Evolutionary conservation across 495 filamentous ascomycete species (phyloP).

Genomic region (Pseudevernia furfuracea): DNA sequence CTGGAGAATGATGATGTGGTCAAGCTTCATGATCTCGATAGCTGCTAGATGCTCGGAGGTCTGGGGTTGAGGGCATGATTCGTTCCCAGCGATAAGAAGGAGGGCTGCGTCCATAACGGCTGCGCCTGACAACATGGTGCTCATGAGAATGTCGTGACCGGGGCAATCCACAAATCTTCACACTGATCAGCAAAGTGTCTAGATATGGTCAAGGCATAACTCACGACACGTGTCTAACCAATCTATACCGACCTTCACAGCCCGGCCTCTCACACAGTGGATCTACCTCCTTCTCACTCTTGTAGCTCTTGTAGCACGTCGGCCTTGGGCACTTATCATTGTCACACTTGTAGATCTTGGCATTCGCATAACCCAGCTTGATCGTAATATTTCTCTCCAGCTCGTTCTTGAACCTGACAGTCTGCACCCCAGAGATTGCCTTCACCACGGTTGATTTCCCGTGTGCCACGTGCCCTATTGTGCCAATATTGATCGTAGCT

Average conservation of each 20-base stretch:
- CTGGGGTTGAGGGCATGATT: slow-evolving; percentile 97
- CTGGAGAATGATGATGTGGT: slow-evolving; percentile 97
- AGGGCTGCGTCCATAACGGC: slow-evolving; percentile 99
- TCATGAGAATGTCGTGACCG: slow-evolving; percentile 99
- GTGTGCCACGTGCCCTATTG: slow-evolving; percentile 97
- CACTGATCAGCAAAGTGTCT: slow-evolving; percentile 18
- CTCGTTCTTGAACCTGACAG: slow-evolving; percentile 98
- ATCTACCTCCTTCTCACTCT: slow-evolving; percentile 96
- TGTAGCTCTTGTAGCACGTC: slow-evolving; percentile 92
- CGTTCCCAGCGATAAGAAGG: slow-evolving; percentile 94
- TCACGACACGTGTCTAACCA: slow-evolving; percentile 83
- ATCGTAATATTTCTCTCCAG: slow-evolving; percentile 98
- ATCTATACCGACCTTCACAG: slow-evolving; percentile 72
- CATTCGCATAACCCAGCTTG: slow-evolving; percentile 98
- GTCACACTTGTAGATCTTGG: slow-evolving; percentile 99
- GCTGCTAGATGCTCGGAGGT: slow-evolving; percentile 97
- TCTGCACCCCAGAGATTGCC: slow-evolving; percentile 97
- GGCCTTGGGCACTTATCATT: slow-evolving; percentile 83
- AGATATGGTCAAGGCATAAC: slow-evolving; percentile 30
- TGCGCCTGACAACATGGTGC: slow-evolving; percentile 98
- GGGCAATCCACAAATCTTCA: slow-evolving; percentile 92
- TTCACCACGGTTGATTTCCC: slow-evolving; percentile 98
- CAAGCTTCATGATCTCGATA: slow-evolving; percentile 98
- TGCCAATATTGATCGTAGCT: slow-evolving; percentile 98
- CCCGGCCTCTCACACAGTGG: slow-evolving; percentile 91